Percentiles rank a stretch among this genome's conserved stretches.
Conservation (phyloP, 176 grass and related monocot species). For the Pontederia paniculata region DNA sequence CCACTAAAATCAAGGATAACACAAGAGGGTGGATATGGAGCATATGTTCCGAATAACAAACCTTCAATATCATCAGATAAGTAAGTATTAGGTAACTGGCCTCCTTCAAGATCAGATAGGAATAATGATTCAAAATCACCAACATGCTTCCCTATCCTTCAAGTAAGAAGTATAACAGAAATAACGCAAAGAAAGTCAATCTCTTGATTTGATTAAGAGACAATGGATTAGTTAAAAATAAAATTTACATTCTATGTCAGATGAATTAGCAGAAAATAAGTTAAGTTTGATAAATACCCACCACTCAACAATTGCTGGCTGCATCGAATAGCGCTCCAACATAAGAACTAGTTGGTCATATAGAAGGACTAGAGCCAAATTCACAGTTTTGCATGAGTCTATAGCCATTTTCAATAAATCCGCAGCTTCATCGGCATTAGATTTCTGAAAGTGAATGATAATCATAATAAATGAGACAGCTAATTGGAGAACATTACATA, state of each 20-base stretch:
- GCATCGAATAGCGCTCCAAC: conserved; percentile 42
- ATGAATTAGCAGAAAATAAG: conserved; percentile 3
- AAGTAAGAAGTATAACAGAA: conserved; percentile 6
- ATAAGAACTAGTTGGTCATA: conserved; percentile 80
- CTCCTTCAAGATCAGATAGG: conserved; percentile 70
- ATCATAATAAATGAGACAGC: not conserved
- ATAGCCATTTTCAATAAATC: conserved; percentile 64
- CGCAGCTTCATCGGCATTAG: conserved; percentile 61
- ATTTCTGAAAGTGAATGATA: conserved; percentile 43
- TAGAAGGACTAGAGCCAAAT: conserved; percentile 59
- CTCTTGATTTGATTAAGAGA: conserved; percentile 3
- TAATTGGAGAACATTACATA: not conserved
- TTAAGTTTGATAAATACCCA: conserved; percentile 21
- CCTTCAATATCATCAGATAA: conserved; percentile 57
- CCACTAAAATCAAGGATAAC: conserved; percentile 11
- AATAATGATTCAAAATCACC: conserved; percentile 63
- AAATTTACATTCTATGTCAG: conserved; percentile 1
- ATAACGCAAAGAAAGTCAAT: conserved; percentile 14
- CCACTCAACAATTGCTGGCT: conserved; percentile 61
- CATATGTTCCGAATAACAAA: conserved; percentile 24
- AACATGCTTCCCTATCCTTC: conserved; percentile 48
- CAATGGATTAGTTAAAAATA: conserved; percentile 1
- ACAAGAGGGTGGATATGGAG: not conserved
- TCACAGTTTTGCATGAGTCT: conserved; percentile 61
- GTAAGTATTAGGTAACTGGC: conserved; percentile 39